These are phyloP conservation scores for Annulohypoxylon moriforme DNA, from an alignment of 495 filamentous ascomycete genomes.

Conservation along the genomic window DNA sequence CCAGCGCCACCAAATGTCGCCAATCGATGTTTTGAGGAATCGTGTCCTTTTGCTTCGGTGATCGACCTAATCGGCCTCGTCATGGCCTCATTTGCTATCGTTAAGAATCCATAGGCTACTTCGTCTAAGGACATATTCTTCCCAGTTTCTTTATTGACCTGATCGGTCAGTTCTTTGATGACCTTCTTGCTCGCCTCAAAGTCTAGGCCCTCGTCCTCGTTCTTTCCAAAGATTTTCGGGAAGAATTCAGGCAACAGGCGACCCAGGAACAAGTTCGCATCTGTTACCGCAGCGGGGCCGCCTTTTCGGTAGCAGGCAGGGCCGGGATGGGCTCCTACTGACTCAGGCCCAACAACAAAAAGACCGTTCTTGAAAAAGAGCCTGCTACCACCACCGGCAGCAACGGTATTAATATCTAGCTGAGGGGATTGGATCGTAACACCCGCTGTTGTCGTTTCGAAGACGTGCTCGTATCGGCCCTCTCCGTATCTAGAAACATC, in stretches of 20 bases:
- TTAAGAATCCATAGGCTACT: conserved; percentile 89
- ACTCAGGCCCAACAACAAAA: conserved; percentile 55
- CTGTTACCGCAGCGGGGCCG: conserved; percentile 55
- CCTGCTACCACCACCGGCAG: conserved; percentile 57
- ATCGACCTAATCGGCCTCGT: conserved; percentile 89
- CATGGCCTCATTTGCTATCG: conserved; percentile 97
- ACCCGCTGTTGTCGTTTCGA: conserved; percentile 95
- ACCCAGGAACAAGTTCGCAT: conserved; percentile 61
- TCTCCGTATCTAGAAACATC: conserved; percentile 92
- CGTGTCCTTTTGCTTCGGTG: conserved; percentile 93
- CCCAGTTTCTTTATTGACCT: conserved; percentile 76
- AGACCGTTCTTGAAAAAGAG: conserved; percentile 53
- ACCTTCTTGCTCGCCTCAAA: conserved; percentile 77
- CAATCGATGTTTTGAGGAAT: conserved; percentile 87
- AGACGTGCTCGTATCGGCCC: conserved; percentile 94
- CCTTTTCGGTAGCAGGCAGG: conserved; percentile 56
- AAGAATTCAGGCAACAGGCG: conserved; percentile 90
- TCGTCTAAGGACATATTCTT: conserved; percentile 86
- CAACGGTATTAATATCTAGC: conserved; percentile 92
- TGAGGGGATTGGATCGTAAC: conserved; percentile 96
- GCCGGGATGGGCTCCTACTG: conserved; percentile 51
- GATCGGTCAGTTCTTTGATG: conserved; percentile 79
- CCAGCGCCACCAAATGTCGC: conserved; percentile 96
- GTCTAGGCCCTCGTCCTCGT: conserved; percentile 89
- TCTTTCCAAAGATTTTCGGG: conserved; percentile 94